These are phyloP conservation scores for Cordyceps sp. DNA, from an alignment of 2,329 filamentous ascomycete species.

Conservation along the genomic window DNA sequence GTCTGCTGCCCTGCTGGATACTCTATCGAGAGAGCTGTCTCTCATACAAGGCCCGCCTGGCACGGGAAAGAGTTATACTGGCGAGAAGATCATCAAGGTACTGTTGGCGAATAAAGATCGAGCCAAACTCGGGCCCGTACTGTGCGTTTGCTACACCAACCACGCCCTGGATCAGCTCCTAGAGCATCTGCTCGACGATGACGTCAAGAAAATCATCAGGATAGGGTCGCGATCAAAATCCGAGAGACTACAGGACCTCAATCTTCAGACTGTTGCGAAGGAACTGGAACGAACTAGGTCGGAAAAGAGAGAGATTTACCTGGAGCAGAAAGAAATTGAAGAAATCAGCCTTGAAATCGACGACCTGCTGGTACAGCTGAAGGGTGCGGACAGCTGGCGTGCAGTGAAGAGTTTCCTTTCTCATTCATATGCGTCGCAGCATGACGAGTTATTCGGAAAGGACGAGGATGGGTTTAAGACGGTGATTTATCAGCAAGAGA, in stretches of 20 bases:
- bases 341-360: neutral
- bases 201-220: conserved; percentile 35
- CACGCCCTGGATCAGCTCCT: conserved; percentile 40
- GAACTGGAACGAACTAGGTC: conserved; percentile 17
- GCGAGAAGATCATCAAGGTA: conserved; percentile 39
- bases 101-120: conserved; percentile 25
- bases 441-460: conserved; percentile 1
- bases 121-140: conserved; percentile 28
- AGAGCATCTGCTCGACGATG: conserved; percentile 35
- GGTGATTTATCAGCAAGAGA: neutral
- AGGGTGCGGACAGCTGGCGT: neutral
- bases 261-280: conserved; percentile 24
- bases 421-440: neutral
- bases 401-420: neutral
- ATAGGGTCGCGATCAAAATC: conserved; percentile 44
- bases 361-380: neutral
- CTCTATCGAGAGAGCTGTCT: conserved; percentile 34
- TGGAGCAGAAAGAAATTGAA: neutral
- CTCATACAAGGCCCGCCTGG: conserved; percentile 57
- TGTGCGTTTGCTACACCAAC: conserved; percentile 34
- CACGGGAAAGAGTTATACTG: conserved; percentile 50
- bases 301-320: conserved; percentile 16
- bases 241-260: conserved; percentile 28
- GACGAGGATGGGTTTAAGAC: conserved; percentile 1
- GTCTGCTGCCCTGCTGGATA: conserved; percentile 31